phyloP scores from a whole-genome alignment of 2,329 filamentous ascomycete species.

The Peltaster fructicola region DNA sequence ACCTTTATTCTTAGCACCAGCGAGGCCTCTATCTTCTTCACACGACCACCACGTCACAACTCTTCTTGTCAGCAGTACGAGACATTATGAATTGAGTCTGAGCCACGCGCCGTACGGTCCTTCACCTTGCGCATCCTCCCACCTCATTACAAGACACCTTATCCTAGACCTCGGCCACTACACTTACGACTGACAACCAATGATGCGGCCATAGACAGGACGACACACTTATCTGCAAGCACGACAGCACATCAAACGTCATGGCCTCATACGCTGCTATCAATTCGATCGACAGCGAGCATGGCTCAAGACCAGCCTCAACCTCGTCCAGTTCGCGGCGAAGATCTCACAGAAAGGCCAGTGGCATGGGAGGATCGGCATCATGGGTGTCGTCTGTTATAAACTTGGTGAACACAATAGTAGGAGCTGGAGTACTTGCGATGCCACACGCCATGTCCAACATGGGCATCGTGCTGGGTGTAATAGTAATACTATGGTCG shows the following conservation, averaged over 20 bases:
- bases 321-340: slow-evolving; percentile 32
- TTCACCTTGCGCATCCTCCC: slow-evolving; percentile 12
- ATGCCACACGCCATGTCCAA: slow-evolving; percentile 93
- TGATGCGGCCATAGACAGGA: background rate
- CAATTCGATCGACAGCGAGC: slow-evolving; percentile 20
- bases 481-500: slow-evolving; percentile 77
- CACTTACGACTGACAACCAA: too few species aligned
- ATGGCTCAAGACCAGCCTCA: slow-evolving; percentile 22
- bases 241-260: too few species aligned
- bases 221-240: too few species aligned
- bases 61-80: slow-evolving; percentile 1
- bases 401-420: slow-evolving; percentile 92
- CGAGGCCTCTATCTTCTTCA: slow-evolving; percentile 4
- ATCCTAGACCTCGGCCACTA: background rate
- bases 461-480: slow-evolving; percentile 79
- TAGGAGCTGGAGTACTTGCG: slow-evolving; percentile 84
- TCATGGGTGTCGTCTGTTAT: slow-evolving; percentile 82
- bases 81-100: slow-evolving; percentile 1
- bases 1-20: too few species aligned
- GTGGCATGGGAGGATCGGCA: slow-evolving; percentile 53
- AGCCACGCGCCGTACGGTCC: slow-evolving; percentile 2
- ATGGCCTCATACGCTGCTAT: slow-evolving; percentile 33
- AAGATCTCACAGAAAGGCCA: slow-evolving; percentile 49
- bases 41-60: too few species aligned
- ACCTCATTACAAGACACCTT: slow-evolving; percentile 1